Percentiles rank a stretch among this genome's conserved stretches.
phyloP scores from a whole-genome alignment of 768 basidiomycete species.

The Hemileccinum impolitum region DNA sequence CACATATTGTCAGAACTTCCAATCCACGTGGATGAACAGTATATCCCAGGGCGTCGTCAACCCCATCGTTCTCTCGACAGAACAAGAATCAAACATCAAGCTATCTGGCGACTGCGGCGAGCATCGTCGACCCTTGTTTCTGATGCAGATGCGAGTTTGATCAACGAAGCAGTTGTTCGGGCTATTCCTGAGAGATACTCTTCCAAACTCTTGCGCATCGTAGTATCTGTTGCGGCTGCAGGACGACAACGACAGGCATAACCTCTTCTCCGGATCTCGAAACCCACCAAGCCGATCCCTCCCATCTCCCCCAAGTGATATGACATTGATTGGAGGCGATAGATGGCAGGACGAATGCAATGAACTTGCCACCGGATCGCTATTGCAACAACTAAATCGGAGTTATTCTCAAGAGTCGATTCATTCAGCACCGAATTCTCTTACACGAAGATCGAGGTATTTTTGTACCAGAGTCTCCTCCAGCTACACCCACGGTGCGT shows the following conservation, averaged over 20 bases:
- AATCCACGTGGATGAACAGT: constrained; percentile 14
- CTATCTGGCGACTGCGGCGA: background rate
- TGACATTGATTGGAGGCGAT: constrained; percentile 41
- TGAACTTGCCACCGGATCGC: constrained; percentile 29
- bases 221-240: constrained; percentile 34
- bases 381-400: constrained; percentile 20
- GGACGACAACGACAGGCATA: constrained; percentile 48
- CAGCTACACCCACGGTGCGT: constrained; percentile 5
- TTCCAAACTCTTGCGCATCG: constrained; percentile 27
- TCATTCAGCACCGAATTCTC: constrained; percentile 19
- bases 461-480: constrained; percentile 10
- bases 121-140: constrained; percentile 15
- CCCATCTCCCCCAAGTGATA: constrained; percentile 39
- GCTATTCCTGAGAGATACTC: constrained; percentile 16
- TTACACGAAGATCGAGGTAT: constrained; percentile 9
- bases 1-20: constrained; percentile 9
- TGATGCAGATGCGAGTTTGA: constrained; percentile 14
- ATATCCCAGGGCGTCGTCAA: constrained; percentile 14
- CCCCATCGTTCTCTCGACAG: constrained; percentile 5
- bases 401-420: constrained; percentile 23
- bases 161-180: background rate
- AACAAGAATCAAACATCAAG: background rate
- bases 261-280: constrained; percentile 35
- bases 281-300: background rate
- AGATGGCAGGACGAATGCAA: constrained; percentile 38